Evolutionary conservation across 768 basidiomycete genomes (phyloP).

Genomic region (Podaxis carcinomalis): DNA sequence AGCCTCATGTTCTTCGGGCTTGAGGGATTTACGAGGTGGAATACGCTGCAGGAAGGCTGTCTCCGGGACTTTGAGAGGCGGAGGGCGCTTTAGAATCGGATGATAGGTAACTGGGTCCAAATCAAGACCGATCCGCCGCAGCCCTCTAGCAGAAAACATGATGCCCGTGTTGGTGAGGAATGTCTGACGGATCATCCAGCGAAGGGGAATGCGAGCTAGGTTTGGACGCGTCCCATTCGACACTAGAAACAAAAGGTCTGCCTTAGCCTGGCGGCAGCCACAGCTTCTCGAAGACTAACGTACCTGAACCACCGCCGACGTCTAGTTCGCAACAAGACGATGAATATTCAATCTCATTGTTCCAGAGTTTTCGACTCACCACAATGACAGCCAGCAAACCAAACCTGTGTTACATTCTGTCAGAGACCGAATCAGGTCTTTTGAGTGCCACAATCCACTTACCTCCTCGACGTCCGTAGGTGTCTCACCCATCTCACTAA

Average conservation of each 20-base stretch:
- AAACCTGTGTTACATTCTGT: slow-evolving; percentile 16
- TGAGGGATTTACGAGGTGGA: slow-evolving; percentile 12
- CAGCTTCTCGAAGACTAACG: neutral
- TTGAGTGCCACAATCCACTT: slow-evolving; percentile 14
- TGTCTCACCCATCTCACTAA: slow-evolving; percentile 18
- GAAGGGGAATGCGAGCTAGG: slow-evolving; percentile 49
- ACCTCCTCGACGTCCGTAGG: slow-evolving; percentile 48
- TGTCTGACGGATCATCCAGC: slow-evolving; percentile 71
- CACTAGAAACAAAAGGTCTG: slow-evolving; percentile 17
- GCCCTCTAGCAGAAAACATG: slow-evolving; percentile 44
- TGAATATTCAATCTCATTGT: neutral
- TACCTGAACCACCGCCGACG: slow-evolving; percentile 52
- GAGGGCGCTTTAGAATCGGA: slow-evolving; percentile 29
- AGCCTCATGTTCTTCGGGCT: slow-evolving; percentile 50
- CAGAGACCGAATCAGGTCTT: neutral
- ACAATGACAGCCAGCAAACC: slow-evolving; percentile 40
- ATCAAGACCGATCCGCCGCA: slow-evolving; percentile 31
- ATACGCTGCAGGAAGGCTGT: slow-evolving; percentile 16
- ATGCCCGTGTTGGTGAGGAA: slow-evolving; percentile 55
- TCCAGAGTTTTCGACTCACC: slow-evolving; percentile 23
- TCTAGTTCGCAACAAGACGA: slow-evolving; percentile 25
- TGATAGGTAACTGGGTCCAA: slow-evolving; percentile 36
- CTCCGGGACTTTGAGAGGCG: slow-evolving; percentile 19
- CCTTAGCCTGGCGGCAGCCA: neutral
- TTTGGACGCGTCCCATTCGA: slow-evolving; percentile 33